Evolutionary conservation across 768 basidiomycete genomes (phyloP).

Genomic region (Russula earlei): DNA sequence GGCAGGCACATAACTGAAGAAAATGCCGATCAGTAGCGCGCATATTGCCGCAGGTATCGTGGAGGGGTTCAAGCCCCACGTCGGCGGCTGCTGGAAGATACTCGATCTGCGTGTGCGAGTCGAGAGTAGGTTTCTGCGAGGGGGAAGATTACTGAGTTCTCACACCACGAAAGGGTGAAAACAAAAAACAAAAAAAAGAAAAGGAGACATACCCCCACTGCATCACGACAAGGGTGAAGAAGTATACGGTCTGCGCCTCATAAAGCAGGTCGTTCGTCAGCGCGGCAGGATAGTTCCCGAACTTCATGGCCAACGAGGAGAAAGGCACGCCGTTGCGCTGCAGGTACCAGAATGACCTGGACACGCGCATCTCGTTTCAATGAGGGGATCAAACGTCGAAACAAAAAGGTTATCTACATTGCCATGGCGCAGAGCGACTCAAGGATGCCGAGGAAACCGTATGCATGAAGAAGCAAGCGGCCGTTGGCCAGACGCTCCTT

Average conservation of each 20-base stretch:
- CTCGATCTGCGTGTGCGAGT: conserved; percentile 46
- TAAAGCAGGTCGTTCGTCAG: conserved; percentile 33
- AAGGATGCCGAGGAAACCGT: conserved; percentile 43
- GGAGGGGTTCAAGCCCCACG: conserved; percentile 31
- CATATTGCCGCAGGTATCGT: conserved; percentile 37
- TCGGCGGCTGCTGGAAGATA: conserved; percentile 46
- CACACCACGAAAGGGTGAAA: too few species aligned
- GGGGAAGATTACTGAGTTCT: too few species aligned
- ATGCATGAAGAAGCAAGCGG: conserved; percentile 47
- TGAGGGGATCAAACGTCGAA: not conserved
- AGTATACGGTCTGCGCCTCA: conserved; percentile 44
- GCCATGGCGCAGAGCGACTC: conserved; percentile 40
- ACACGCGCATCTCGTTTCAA: not conserved
- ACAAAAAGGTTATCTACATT: conserved; percentile 28
- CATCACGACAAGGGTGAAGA: conserved; percentile 45
- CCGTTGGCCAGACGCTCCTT: conserved; percentile 47
- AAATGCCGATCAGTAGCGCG: conserved; percentile 36
- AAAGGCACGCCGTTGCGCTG: conserved; percentile 41
- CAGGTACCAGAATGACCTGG: conserved; percentile 35
- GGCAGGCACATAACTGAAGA: conserved; percentile 35
- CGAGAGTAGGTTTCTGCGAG: conserved; percentile 38
- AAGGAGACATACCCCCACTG: conserved; percentile 36
- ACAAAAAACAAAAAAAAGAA: too few species aligned
- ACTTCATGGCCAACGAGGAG: conserved; percentile 37
- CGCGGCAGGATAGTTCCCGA: conserved; percentile 32